Conservation (phyloP, 176 grass and related monocot species). For the Bothriochloa decipiens region DNA sequence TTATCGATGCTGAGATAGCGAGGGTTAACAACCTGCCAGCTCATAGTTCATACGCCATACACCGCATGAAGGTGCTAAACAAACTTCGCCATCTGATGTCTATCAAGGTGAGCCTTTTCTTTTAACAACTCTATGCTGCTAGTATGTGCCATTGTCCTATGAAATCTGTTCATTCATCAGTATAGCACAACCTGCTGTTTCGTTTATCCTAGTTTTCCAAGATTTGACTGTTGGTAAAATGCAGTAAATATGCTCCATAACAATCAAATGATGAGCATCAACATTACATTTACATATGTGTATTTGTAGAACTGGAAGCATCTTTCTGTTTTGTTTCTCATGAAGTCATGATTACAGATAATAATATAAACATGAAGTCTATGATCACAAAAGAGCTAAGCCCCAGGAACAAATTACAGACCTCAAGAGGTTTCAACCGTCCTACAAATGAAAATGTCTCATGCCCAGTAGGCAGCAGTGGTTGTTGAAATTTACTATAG, state of each 20-base stretch:
- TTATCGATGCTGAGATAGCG: conserved; percentile 55
- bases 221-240: not conserved
- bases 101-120: conserved; percentile 51
- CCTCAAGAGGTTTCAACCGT: not conserved
- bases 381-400: not conserved
- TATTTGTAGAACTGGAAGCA: not conserved
- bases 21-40: conserved; percentile 72
- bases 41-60: conserved; percentile 74
- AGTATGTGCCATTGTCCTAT: not conserved
- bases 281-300: not conserved
- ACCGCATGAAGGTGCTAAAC: conserved; percentile 82
- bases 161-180: not conserved
- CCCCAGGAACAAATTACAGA: not conserved
- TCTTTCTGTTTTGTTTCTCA: too few relatives aligned
- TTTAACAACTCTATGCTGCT: not conserved
- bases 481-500: not conserved
- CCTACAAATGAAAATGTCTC: not conserved
- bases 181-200: not conserved
- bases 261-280: not conserved
- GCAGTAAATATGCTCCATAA: not conserved
- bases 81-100: conserved; percentile 82
- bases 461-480: not conserved
- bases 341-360: not conserved
- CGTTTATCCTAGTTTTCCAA: not conserved
- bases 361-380: not conserved